These are phyloP conservation scores for Crepidotus sp. DNA, from an alignment of 1,284 basidiomycete species.

Conservation along the genomic window DNA sequence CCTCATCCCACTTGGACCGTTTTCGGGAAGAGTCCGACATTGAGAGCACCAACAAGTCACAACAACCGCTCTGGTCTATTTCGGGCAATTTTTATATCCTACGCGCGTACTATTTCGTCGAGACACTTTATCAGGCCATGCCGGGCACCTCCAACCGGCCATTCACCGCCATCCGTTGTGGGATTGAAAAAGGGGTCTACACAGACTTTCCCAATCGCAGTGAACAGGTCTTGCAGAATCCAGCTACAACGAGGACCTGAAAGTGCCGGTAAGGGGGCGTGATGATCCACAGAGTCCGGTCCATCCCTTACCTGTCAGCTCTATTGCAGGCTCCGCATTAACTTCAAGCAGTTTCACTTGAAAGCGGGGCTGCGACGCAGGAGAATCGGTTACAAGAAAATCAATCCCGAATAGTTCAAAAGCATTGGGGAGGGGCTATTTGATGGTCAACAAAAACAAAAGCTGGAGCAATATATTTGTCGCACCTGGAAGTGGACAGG, in stretches of 20 bases:
- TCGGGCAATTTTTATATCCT: slow-evolving; percentile 1
- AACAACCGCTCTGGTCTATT: slow-evolving; percentile 10
- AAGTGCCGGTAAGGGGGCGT: too few relatives aligned
- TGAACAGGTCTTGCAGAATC: slow-evolving; percentile 77
- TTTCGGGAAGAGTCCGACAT: slow-evolving; percentile 39
- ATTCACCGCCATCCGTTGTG: slow-evolving; percentile 17
- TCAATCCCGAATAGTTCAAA: slow-evolving; percentile 96
- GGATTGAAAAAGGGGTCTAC: slow-evolving; percentile 56
- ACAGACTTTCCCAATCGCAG: slow-evolving; percentile 58
- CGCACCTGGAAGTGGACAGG: slow-evolving; percentile 81
- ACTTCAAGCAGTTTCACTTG: slow-evolving; percentile 81
- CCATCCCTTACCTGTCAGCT: slow-evolving; percentile 54
- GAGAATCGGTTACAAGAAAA: slow-evolving; percentile 58
- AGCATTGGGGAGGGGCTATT: slow-evolving; percentile 80
- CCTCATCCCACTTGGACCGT: slow-evolving; percentile 64
- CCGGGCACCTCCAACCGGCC: slow-evolving; percentile 32
- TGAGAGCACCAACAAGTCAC: not conserved
- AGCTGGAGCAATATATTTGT: not conserved
- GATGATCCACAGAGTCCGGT: too few relatives aligned
- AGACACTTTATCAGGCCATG: slow-evolving; percentile 47
- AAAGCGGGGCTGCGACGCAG: slow-evolving; percentile 26
- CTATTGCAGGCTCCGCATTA: slow-evolving; percentile 95
- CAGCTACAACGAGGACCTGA: slow-evolving; percentile 62
- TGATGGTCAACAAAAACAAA: slow-evolving; percentile 7
- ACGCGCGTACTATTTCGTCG: slow-evolving; percentile 33